phyloP scores from a whole-genome alignment of 805 yeast genomes.

The Candida gorgasii region DNA sequence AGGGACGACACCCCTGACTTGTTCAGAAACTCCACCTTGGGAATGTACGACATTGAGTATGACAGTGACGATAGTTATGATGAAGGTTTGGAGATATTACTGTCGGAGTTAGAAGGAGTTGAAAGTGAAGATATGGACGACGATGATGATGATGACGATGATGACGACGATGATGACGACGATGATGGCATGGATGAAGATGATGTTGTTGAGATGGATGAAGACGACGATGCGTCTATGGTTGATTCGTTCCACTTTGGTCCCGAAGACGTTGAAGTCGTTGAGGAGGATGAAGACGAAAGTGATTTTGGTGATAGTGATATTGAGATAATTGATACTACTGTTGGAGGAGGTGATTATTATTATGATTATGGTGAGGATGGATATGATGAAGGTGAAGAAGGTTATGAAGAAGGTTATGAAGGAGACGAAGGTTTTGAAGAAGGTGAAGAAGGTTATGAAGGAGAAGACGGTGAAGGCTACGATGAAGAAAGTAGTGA shows the following conservation, averaged over 20 bases:
- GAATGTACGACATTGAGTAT: slow-evolving; percentile 87
- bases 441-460: background rate
- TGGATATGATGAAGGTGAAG: slow-evolving; percentile 32
- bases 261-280: slow-evolving; percentile 38
- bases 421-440: slow-evolving; percentile 17
- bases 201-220: slow-evolving; percentile 31
- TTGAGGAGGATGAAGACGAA: slow-evolving; percentile 41
- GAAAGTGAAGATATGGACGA: slow-evolving; percentile 29
- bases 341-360: slow-evolving; percentile 14
- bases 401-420: background rate
- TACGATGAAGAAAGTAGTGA: slow-evolving; percentile 32
- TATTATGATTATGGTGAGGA: slow-evolving; percentile 24
- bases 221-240: slow-evolving; percentile 38
- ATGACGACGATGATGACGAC: slow-evolving; percentile 33
- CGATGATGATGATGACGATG: slow-evolving; percentile 38
- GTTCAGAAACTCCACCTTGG: slow-evolving; percentile 84
- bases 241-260: slow-evolving; percentile 24
- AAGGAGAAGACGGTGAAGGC: slow-evolving; percentile 19
- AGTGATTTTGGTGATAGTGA: slow-evolving; percentile 22
- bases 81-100: slow-evolving; percentile 40
- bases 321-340: slow-evolving; percentile 21
- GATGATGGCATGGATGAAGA: slow-evolving; percentile 27
- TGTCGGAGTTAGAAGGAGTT: slow-evolving; percentile 35
- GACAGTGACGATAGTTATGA: slow-evolving; percentile 57
- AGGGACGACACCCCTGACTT: slow-evolving; percentile 79